Conservation (phyloP, 2,329 filamentous ascomycete species). For the Pseudohalonectria lignicola region DNA sequence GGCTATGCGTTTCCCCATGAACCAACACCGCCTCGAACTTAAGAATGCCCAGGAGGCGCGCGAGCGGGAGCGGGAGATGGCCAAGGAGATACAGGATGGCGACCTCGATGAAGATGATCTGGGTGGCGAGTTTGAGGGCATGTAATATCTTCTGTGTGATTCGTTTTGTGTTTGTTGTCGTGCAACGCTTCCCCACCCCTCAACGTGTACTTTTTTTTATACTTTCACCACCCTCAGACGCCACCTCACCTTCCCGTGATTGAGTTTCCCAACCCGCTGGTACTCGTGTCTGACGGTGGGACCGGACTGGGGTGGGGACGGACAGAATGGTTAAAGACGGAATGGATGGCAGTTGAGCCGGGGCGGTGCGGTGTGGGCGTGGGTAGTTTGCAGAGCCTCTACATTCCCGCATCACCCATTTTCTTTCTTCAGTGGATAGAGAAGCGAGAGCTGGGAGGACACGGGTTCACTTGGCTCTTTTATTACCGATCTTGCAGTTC, state of each 20-base stretch:
- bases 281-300: background rate
- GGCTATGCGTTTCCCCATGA: conserved; percentile 99
- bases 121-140: conserved; percentile 89
- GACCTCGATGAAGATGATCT: conserved; percentile 96
- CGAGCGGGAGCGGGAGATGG: conserved; percentile 90
- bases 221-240: background rate
- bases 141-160: conserved; percentile 43
- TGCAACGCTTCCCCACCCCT: background rate
- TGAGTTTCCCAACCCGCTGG: background rate
- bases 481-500: too few species aligned
- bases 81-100: conserved; percentile 97
- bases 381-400: background rate
- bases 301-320: background rate
- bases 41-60: conserved; percentile 98
- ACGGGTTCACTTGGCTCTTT: too few species aligned
- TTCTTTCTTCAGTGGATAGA: background rate
- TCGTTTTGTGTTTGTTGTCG: background rate
- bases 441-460: too few species aligned
- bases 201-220: background rate
- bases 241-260: background rate
- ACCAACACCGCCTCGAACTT: conserved; percentile 91
- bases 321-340: background rate
- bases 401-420: background rate
- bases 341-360: background rate
- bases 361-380: background rate